These are phyloP conservation scores for Begonia peltatifolia DNA, from an alignment of 306 rosid genomes.

Conservation along the genomic window DNA sequence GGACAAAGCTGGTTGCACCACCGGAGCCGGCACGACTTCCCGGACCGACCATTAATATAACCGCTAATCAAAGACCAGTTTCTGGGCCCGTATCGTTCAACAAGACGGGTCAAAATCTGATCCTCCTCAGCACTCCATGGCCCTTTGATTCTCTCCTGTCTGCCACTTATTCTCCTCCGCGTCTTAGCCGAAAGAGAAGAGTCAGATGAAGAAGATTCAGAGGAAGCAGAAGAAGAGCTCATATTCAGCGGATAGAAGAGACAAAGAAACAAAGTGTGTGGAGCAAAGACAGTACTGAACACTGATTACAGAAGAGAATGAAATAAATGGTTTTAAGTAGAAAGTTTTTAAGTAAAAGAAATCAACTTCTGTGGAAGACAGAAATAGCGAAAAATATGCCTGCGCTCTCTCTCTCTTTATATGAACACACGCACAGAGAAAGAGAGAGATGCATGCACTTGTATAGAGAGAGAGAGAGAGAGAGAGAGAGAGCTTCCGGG, in stretches of 20 bases:
- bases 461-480: background rate
- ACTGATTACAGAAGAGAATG: no score
- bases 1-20: slow-evolving; percentile 97
- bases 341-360: background rate
- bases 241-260: slow-evolving; percentile 11
- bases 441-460: slow-evolving; percentile 26
- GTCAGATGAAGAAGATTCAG: slow-evolving; percentile 51
- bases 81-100: slow-evolving; percentile 53
- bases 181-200: slow-evolving; percentile 21
- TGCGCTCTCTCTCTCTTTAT: background rate
- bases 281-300: background rate
- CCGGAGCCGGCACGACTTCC: slow-evolving; percentile 77
- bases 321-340: background rate
- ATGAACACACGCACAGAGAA: slow-evolving; percentile 9
- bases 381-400: background rate
- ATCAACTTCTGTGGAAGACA: background rate
- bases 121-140: slow-evolving; percentile 97
- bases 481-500: slow-evolving; percentile 36
- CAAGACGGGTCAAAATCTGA: slow-evolving; percentile 56
- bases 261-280: background rate
- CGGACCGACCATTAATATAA: slow-evolving; percentile 72
- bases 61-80: slow-evolving; percentile 91
- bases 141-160: slow-evolving; percentile 55
- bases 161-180: slow-evolving; percentile 7
- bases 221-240: slow-evolving; percentile 41